Base-by-base conservation (phyloP, 352 stramenopile genomes). In the Plasmopara viticola region DNA sequence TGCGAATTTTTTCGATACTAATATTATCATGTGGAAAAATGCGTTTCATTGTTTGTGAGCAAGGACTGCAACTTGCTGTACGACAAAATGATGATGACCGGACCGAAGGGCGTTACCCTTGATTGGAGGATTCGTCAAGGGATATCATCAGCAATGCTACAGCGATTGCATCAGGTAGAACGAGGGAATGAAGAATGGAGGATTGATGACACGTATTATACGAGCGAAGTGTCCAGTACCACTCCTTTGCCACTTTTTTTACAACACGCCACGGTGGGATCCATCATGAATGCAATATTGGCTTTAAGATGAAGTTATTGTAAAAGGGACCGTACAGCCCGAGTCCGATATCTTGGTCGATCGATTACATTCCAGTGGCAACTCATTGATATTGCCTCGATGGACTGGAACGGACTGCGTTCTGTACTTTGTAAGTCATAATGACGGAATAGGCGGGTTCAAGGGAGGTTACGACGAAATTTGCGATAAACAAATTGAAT, bases 11-110 rank as follows among this genome's bases (percentile, higher is more conserved):
- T 59, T 52, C 14, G 68, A 81, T 57, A 76, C 57, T 17, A 64
- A 68, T 29, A 56, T 81, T 6, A 62, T 77, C 49, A 7, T 47
- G 12, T 85, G 64, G 66, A 53, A 49, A 20, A 85, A 85, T 48
- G 74, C 66, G 4, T 20, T 85, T 48, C 54, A 42, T 56, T 85
- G n/a, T 81, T 83, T 42, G 64, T 83, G 9, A 85, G 80, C 34
- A 56, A 48, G 12, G 29, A n/a, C 0, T n/a, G 29, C 6, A 29
- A 2, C 7, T 9, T 29, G 29, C 29, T 9, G 7, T 48, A 39
- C 43, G 25, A 17, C 6, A 33, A 7, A 8, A 38, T 48, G 43
- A 14, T 48, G 13, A 39, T 28, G 6, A 25, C 9, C n/a, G 43
- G 20, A 17, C 28, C 25, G 35, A 15, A 17, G 20, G 29, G 28